Evolutionary conservation across 345 rosid genomes (phyloP).

Genomic region (Bruguiera sexangula): DNA sequence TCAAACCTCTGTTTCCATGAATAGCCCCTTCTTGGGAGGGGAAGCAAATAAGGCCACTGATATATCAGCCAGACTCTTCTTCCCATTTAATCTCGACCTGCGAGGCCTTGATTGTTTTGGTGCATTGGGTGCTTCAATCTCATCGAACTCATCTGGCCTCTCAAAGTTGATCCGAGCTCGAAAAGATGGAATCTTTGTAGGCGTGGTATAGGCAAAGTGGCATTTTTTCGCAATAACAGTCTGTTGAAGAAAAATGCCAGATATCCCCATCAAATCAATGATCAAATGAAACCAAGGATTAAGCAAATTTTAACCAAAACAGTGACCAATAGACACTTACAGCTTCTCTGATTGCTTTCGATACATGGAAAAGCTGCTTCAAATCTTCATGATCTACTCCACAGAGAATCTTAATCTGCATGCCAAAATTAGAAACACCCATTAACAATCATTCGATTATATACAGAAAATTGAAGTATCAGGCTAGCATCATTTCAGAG

Average conservation of each 20-base stretch:
- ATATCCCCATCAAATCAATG: neutral
- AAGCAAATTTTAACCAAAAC: neutral
- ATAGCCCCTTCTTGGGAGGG: constrained; percentile 24
- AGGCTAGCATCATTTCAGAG: neutral
- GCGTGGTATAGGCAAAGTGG: constrained; percentile 69
- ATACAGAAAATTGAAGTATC: neutral
- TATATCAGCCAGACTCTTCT: constrained; percentile 42
- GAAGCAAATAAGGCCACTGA: constrained; percentile 53
- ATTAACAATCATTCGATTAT: constrained; percentile 4
- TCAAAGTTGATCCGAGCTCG: constrained; percentile 32
- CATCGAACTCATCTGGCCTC: constrained; percentile 30
- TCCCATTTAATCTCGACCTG: constrained; percentile 35
- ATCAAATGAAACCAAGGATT: neutral
- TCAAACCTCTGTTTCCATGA: constrained; percentile 10
- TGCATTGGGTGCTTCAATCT: constrained; percentile 62
- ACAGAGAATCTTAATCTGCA: constrained; percentile 63
- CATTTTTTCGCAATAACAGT: constrained; percentile 47
- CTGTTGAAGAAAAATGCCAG: constrained; percentile 33
- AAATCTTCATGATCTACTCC: constrained; percentile 72
- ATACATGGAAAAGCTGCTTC: constrained; percentile 55
- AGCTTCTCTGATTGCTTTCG: constrained; percentile 65
- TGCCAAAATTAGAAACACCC: neutral
- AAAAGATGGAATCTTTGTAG: constrained; percentile 52
- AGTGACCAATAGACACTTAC: constrained; percentile 36
- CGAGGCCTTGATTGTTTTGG: constrained; percentile 36